Evolutionary conservation across 2,329 filamentous ascomycete genomes (phyloP).

Genomic region (Calonectria naviculata): DNA sequence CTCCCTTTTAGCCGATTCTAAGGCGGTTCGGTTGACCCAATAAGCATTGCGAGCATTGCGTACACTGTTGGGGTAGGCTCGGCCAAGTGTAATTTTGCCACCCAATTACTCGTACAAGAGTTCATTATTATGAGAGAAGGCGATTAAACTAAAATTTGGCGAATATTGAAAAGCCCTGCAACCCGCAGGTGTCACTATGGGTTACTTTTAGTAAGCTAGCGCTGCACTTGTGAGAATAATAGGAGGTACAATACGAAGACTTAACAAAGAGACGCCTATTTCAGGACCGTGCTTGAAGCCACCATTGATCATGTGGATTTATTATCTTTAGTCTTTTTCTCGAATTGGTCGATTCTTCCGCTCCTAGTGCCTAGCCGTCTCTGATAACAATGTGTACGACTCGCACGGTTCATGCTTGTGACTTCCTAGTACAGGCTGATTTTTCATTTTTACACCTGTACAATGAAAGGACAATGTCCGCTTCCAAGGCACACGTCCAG

Average conservation of each 20-base stretch:
- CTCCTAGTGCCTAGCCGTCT: no score
- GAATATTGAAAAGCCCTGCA: neutral
- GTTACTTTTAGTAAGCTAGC: neutral
- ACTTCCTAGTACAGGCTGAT: neutral
- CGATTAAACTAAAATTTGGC: neutral
- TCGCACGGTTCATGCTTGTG: neutral
- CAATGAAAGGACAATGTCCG: slow-evolving; percentile 23
- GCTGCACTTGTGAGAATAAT: slow-evolving; percentile 34
- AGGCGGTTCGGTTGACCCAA: no score
- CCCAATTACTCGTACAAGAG: neutral
- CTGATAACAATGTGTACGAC: neutral
- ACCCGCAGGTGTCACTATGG: neutral
- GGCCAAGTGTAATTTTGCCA: neutral
- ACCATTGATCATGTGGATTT: slow-evolving; percentile 13
- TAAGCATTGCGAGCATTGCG: neutral
- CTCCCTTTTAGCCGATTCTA: slow-evolving; percentile 48
- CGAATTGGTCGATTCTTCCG: neutral
- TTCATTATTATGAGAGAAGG: neutral
- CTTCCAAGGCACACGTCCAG: neutral
- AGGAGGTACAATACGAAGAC: slow-evolving; percentile 44
- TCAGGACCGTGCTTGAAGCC: slow-evolving; percentile 16
- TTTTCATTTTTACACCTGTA: neutral
- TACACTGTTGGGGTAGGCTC: neutral
- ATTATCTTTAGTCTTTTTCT: neutral
- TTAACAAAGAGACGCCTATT: slow-evolving; percentile 28